Evolutionary conservation across 2,329 filamentous ascomycete species (phyloP).

Genomic region (Phialophora verrucosa): DNA sequence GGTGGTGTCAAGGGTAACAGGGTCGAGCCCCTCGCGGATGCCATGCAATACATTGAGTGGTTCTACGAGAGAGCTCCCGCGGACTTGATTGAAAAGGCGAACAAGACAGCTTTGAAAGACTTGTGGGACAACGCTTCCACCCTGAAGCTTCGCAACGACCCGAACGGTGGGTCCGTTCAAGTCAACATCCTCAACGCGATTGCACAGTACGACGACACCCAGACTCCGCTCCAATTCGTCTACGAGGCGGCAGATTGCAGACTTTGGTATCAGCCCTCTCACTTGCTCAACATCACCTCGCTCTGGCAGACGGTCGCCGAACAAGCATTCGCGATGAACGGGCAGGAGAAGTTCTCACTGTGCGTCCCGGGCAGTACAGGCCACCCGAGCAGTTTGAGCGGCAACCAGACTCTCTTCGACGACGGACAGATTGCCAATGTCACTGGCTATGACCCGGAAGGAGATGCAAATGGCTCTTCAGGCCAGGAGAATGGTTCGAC

Average conservation of each 20-base stretch:
- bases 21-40: slow-evolving; percentile 11
- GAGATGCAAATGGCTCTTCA: not conserved
- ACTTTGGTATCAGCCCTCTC: slow-evolving; percentile 63
- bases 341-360: slow-evolving; percentile 8
- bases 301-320: slow-evolving; percentile 58
- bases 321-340: slow-evolving; percentile 43
- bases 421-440: slow-evolving; percentile 26
- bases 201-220: slow-evolving; percentile 46
- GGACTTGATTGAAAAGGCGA: slow-evolving; percentile 18
- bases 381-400: slow-evolving; percentile 30
- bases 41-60: slow-evolving; percentile 3
- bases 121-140: slow-evolving; percentile 19
- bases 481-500: slow-evolving; percentile 7
- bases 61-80: slow-evolving; percentile 15
- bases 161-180: slow-evolving; percentile 52
- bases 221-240: slow-evolving; percentile 64
- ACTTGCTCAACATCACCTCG: slow-evolving; percentile 57
- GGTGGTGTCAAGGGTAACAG: slow-evolving; percentile 65
- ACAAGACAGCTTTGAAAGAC: slow-evolving; percentile 32
- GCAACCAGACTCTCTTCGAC: slow-evolving; percentile 29
- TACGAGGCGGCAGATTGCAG: slow-evolving; percentile 67
- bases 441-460: slow-evolving; percentile 22
- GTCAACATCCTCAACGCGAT: slow-evolving; percentile 35
- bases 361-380: slow-evolving; percentile 21
- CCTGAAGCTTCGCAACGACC: slow-evolving; percentile 41